Evolutionary conservation across 768 basidiomycete species (phyloP).

Genomic region (Psilocybe tampanensis): DNA sequence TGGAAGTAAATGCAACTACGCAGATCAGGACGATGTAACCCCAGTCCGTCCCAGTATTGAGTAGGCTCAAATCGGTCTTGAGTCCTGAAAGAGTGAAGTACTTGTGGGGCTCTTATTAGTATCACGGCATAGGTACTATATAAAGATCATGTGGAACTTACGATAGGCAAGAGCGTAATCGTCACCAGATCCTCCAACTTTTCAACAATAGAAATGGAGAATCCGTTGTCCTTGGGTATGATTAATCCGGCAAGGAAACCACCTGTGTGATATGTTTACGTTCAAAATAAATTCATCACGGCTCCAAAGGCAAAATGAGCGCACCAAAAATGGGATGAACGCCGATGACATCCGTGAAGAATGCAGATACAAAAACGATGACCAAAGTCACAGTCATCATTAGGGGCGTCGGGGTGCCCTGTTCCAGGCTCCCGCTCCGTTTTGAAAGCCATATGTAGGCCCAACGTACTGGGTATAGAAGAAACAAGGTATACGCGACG

Average conservation of each 20-base stretch:
- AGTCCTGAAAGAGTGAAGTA: conserved; percentile 48
- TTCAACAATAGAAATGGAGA: conserved; percentile 77
- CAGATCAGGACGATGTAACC: conserved; percentile 78
- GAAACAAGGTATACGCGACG: conserved; percentile 68
- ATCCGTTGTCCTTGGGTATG: conserved; percentile 82
- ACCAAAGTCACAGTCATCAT: conserved; percentile 82
- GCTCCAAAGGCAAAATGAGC: not conserved
- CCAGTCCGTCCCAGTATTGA: conserved; percentile 80
- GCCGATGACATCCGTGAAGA: conserved; percentile 88
- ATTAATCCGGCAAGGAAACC: conserved; percentile 86
- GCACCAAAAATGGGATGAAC: conserved; percentile 69
- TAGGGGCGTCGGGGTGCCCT: conserved; percentile 66
- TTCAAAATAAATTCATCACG: not conserved
- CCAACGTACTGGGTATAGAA: conserved; percentile 66
- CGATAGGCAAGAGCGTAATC: conserved; percentile 76
- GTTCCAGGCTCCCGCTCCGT: conserved; percentile 71
- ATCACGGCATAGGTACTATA: conserved; percentile 1
- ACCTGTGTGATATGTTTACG: conserved; percentile 49
- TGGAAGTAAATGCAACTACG: conserved; percentile 74
- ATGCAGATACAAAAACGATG: conserved; percentile 72
- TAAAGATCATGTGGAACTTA: conserved; percentile 32
- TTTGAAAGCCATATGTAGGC: conserved; percentile 68
- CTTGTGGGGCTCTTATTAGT: not conserved
- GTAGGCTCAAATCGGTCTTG: conserved; percentile 75
- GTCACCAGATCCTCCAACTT: conserved; percentile 88